phyloP scores from a whole-genome alignment of 2,329 filamentous ascomycete genomes.

The Grosmannia huntii region DNA sequence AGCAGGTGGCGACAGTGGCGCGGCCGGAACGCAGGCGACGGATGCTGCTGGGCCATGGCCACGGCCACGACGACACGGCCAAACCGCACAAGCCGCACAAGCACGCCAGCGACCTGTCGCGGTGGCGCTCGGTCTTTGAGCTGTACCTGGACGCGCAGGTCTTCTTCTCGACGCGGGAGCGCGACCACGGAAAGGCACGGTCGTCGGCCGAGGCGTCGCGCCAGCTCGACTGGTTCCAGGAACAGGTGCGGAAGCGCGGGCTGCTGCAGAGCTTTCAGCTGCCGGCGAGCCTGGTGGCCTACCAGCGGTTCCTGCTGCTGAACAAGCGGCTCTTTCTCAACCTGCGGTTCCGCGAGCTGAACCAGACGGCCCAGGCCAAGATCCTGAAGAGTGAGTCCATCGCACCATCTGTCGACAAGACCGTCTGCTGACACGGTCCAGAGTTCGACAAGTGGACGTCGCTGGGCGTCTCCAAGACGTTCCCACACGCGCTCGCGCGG shows the following conservation, averaged over 20 bases:
- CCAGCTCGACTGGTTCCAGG: conserved; percentile 59
- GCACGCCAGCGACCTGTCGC: conserved; percentile 46
- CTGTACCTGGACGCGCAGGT: conserved; percentile 67
- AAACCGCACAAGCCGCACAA: conserved; percentile 27
- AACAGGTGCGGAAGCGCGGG: conserved; percentile 47
- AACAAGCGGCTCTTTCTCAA: conserved; percentile 68
- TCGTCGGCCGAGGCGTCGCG: conserved; percentile 51
- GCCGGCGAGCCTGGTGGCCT: conserved; percentile 48
- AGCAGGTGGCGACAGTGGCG: conserved; percentile 50
- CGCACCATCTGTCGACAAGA: too few species aligned
- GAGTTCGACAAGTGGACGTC: conserved; percentile 81
- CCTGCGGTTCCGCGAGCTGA: conserved; percentile 75
- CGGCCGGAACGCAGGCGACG: conserved; percentile 32
- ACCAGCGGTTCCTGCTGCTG: conserved; percentile 56
- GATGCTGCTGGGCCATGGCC: conserved; percentile 33
- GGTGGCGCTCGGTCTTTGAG: conserved; percentile 72
- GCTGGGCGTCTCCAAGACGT: conserved; percentile 51
- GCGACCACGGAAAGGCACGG: conserved; percentile 50
- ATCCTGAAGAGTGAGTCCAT: conserved; percentile 63
- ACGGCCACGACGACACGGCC: conserved; percentile 31
- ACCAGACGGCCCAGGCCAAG: conserved; percentile 63
- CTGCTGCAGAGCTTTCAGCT: conserved; percentile 52
- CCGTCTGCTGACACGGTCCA: conserved; percentile 19
- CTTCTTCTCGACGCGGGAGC: conserved; percentile 70
- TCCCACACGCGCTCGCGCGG: conserved; percentile 45